Conservation (phyloP, 163 green algal species). For the Coccomyxa subellipsoidea region DNA sequence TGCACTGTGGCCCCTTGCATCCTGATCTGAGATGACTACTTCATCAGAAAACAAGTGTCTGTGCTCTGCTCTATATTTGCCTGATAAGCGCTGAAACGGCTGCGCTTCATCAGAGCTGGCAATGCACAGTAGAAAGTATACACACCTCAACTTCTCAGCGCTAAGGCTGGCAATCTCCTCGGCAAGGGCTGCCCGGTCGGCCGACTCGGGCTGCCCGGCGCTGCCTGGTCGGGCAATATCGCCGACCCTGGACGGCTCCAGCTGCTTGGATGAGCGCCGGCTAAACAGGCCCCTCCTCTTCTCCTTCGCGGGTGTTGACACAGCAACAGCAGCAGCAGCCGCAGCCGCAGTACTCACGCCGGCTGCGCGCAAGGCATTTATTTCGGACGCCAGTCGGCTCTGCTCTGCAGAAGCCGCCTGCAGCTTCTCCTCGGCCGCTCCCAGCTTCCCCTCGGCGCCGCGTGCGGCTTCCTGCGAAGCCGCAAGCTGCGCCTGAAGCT, state of each 20-base stretch:
- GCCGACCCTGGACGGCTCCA: not conserved
- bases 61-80: too few relatives aligned
- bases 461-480: not conserved
- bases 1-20: too few relatives aligned
- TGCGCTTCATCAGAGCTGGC: too few relatives aligned
- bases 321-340: too few relatives aligned
- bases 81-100: too few relatives aligned
- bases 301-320: not conserved
- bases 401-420: not conserved
- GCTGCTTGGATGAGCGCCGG: not conserved
- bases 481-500: not conserved
- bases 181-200: not conserved
- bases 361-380: not conserved
- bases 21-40: too few relatives aligned
- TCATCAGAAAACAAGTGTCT: too few relatives aligned
- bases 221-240: not conserved
- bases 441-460: too few relatives aligned
- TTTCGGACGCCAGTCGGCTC: not conserved
- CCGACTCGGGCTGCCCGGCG: not conserved
- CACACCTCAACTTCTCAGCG: not conserved
- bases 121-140: not conserved
- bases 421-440: not conserved
- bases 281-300: not conserved
- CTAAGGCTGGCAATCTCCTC: not conserved
- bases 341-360: too few relatives aligned